Percentiles rank a stretch among this genome's conserved stretches.
phyloP scores from a whole-genome alignment of 768 basidiomycete genomes.

The Pulveroboletus ravenelii region DNA sequence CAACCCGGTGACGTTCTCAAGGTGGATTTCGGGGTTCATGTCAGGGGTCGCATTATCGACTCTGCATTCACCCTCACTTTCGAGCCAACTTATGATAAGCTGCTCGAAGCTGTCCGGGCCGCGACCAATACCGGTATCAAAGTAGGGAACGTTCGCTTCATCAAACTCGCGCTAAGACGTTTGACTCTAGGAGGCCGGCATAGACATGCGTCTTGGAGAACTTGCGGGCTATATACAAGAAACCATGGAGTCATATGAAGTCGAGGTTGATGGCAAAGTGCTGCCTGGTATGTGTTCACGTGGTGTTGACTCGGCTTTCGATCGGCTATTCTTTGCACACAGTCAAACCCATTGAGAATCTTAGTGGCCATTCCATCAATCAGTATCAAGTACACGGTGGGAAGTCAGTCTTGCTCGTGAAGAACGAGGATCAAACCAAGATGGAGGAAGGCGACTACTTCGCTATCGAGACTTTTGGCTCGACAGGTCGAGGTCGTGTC shows the following conservation, averaged over 20 bases:
- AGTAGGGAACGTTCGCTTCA: slow-evolving; percentile 38
- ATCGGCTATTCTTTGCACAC: slow-evolving; percentile 3
- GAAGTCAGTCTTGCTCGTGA: slow-evolving; percentile 87
- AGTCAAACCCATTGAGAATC: slow-evolving; percentile 93
- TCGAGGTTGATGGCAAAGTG: slow-evolving; percentile 82
- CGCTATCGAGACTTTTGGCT: slow-evolving; percentile 98
- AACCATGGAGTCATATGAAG: slow-evolving; percentile 98
- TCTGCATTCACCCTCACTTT: slow-evolving; percentile 93
- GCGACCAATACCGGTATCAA: slow-evolving; percentile 90
- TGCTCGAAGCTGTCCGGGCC: slow-evolving; percentile 88
- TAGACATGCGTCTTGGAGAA: slow-evolving; percentile 91
- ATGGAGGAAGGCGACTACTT: slow-evolving; percentile 99
- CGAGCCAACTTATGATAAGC: slow-evolving; percentile 84
- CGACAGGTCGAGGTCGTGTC: slow-evolving; percentile 88
- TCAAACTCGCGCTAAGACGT: slow-evolving; percentile 4
- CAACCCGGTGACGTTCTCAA: slow-evolving; percentile 85
- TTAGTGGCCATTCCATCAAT: slow-evolving; percentile 92
- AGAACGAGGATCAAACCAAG: slow-evolving; percentile 84
- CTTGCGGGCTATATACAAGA: slow-evolving; percentile 91
- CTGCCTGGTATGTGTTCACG: slow-evolving; percentile 55
- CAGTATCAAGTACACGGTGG: slow-evolving; percentile 91
- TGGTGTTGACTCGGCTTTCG: background rate
- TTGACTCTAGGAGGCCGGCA: slow-evolving; percentile 78
- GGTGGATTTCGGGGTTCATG: slow-evolving; percentile 96
- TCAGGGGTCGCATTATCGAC: slow-evolving; percentile 91